Base-by-base conservation (phyloP, 2,329 filamentous ascomycete genomes). In the Clarireedia hainanense region DNA sequence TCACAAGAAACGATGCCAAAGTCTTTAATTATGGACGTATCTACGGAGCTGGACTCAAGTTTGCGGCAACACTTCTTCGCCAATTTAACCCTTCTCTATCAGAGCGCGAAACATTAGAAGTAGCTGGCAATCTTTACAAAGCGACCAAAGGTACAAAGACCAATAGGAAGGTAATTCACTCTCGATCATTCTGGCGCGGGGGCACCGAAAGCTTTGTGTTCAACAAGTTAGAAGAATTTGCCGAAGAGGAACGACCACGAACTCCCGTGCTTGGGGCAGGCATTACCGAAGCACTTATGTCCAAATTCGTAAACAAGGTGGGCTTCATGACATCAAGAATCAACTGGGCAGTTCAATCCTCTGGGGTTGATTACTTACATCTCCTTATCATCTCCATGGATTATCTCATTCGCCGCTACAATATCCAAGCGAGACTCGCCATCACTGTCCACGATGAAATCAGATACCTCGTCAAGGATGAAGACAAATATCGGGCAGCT, bases 21-120 rank as follows among this genome's bases (percentile, higher is more conserved):
- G 84, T 99, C 0, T 99, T 99, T 77, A 99, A 99, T 70, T 99
- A 99, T 65, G 95, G 95, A 6, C 89, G 95, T 42, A 99, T 99
- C 49, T 99, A 99, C 67, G 95, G 94, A n/a, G 95, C 94, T 4
- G 95, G 94, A 0, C 75, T 97, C 50, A 95, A 91, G 64, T 99
- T 99, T 68, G 94, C 94, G 0, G 85, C 88, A 2, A 95, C 89
- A 9, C 76, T 99, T 2, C 80, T 99, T 2, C 83, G 91, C 6
- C 94, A 97, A 67, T 99, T 99, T 75, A 96, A 97, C 65, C 91
- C 92, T 1, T 78, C 74, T 20, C 75, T 99, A 36, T 86, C 86
- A 0, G 94, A 97, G 64, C 75, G 80, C 30, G 79, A 96, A 71
- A 95, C 94, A 0, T 75, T 80, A 23, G 76, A 83, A 23, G 89